These are phyloP conservation scores for Singerocomus inundabilis DNA, from an alignment of 1,284 basidiomycete species.

Conservation along the genomic window DNA sequence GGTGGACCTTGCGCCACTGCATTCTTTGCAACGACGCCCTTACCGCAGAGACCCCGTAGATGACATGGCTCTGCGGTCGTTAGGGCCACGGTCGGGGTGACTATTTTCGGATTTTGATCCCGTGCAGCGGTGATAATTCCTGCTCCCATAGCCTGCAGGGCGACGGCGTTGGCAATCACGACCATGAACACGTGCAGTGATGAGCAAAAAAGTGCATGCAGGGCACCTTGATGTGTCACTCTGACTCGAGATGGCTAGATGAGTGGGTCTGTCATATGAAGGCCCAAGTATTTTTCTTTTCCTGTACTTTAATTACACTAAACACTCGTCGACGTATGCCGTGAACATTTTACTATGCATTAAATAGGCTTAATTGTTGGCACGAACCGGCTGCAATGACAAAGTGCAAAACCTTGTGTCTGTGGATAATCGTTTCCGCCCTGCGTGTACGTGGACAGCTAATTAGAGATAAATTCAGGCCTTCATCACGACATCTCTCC, in stretches of 20 bases:
- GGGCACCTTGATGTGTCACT: neutral
- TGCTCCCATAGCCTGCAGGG: constrained; percentile 16
- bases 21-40: constrained; percentile 52
- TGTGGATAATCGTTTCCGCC: constrained; percentile 7
- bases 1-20: constrained; percentile 53
- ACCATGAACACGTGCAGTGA: constrained; percentile 5
- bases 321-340: constrained; percentile 8
- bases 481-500: constrained; percentile 2
- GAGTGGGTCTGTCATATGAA: neutral
- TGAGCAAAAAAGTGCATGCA: constrained; percentile 8
- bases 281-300: neutral
- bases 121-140: constrained; percentile 26
- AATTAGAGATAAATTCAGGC: constrained; percentile 32
- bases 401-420: constrained; percentile 18
- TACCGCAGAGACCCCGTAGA: constrained; percentile 63
- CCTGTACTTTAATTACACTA: constrained; percentile 19
- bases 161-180: constrained; percentile 12
- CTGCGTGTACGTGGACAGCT: constrained; percentile 20
- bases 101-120: constrained; percentile 24
- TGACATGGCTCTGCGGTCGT: constrained; percentile 55
- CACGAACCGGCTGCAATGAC: constrained; percentile 11
- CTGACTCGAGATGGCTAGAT: neutral
- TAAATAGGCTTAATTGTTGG: constrained; percentile 31
- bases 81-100: constrained; percentile 42
- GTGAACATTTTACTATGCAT: constrained; percentile 23